Evolutionary conservation across 176 grass and related monocot genomes (phyloP), one percentile per base, ranked within the genome.

Genomic region (Juncus inflexus): DNA sequence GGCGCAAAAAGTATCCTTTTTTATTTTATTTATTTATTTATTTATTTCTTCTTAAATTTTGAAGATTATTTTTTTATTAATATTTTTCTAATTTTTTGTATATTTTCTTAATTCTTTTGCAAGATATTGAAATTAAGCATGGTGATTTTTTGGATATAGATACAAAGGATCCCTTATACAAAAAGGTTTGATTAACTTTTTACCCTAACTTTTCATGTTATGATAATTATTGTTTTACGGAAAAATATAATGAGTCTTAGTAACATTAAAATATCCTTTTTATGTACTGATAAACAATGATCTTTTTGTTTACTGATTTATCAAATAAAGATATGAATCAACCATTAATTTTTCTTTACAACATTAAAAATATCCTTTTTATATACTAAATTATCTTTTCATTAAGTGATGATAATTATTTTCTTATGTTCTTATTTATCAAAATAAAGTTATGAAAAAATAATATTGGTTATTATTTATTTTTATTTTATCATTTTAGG

Each of bases 1-100:
- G 87, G 87, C 81, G 92, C 92, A 79, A 79, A 69, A 14, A 91
- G 85, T 97, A 97, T 89, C 92, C 82, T 86, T 81, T 86, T 81
- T 67, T 3, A 65, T 78, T 60, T 42, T 64, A 52, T 70, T 58
- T 9, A 74, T 12, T 35, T 50, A 75, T 60, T 42, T 64, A 52
- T 70, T 58, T 9, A 74, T 12, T 35, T 50, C 38, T 52, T 55
- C 11, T 64, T 28, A 6, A 14, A 50, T 6, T 16, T 41, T 49
- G 57, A 62, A 74, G 62, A 35, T 59, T 4, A 52, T 39, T 61
- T 47, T 9, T 47, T 47, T 6, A 6, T 47, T 47, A n/a, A n/a
- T n/a, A 47, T 6, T 65, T 47, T 42, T 52, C 35, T 55, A 28
- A 40, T 63, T 69, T 42, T 4, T 36, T 6, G 40, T 35, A 72